A percentile compares a stretch with the other conserved stretches of the same genome.
phyloP scores from a whole-genome alignment of 179 eudicot species.

The Corrigiola litoralis region DNA sequence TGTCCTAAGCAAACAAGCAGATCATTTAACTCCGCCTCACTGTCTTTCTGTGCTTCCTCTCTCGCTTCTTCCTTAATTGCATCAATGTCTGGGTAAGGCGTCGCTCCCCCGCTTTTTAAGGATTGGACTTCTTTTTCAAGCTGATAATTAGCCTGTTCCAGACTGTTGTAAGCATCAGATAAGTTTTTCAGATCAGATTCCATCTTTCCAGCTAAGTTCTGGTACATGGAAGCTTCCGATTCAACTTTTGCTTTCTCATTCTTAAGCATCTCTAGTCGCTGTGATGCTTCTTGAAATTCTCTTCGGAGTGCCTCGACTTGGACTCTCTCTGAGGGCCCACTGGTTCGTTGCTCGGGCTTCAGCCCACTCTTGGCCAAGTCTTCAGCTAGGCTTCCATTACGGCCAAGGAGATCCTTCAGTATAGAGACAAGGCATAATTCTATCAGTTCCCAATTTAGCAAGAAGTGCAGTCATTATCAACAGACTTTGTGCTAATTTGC shows the following conservation, averaged over 20 bases:
- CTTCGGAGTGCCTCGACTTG: constrained; percentile 62
- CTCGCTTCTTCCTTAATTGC: constrained; percentile 72
- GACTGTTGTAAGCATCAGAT: constrained; percentile 93
- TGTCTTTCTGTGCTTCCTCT: constrained; percentile 92
- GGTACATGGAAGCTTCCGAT: constrained; percentile 56
- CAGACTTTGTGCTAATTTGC: too few species aligned
- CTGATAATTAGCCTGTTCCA: constrained; percentile 71
- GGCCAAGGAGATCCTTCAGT: constrained; percentile 74
- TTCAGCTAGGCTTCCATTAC: constrained; percentile 77
- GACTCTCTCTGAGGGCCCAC: constrained; percentile 62
- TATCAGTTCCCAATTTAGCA: constrained; percentile 4
- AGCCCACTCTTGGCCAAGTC: constrained; percentile 66
- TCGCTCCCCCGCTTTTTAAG: constrained; percentile 49
- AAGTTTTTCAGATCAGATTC: constrained; percentile 87
- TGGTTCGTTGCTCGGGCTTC: constrained; percentile 41
- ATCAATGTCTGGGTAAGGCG: constrained; percentile 53
- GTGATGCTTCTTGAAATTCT: constrained; percentile 68
- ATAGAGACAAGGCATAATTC: constrained; percentile 5
- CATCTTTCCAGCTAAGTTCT: constrained; percentile 51
- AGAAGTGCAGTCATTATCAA: background rate
- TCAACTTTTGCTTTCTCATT: constrained; percentile 65
- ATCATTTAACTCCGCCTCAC: constrained; percentile 85
- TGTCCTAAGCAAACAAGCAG: constrained; percentile 96
- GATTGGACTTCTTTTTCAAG: constrained; percentile 65
- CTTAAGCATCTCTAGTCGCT: constrained; percentile 58